phyloP scores from a whole-genome alignment of 305 asterid species.

The Plantago coronopus region DNA sequence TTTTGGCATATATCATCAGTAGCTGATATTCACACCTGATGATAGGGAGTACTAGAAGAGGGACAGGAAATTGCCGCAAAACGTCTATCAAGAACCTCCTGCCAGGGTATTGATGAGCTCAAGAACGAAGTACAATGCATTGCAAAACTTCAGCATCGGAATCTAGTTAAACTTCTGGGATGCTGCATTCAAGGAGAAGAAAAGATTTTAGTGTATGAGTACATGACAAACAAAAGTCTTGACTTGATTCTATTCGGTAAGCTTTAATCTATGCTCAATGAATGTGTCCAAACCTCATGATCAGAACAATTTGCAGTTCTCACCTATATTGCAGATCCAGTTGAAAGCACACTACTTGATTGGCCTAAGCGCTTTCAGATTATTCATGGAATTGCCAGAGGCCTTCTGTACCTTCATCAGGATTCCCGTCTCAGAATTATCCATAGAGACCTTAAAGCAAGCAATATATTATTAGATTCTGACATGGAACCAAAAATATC shows the following conservation, averaged over 20 bases:
- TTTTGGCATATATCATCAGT: too few species aligned
- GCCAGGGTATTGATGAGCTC: conserved; percentile 30
- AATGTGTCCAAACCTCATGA: too few species aligned
- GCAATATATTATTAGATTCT: conserved; percentile 40
- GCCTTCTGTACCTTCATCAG: conserved; percentile 53
- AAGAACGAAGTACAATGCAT: conserved; percentile 42
- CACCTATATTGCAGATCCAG: conserved; percentile 28
- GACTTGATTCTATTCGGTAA: conserved; percentile 33
- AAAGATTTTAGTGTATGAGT: conserved; percentile 45
- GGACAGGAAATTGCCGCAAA: conserved; percentile 28
- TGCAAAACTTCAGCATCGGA: conserved; percentile 57
- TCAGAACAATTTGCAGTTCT: not conserved
- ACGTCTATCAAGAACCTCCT: conserved; percentile 20
- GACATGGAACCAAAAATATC: conserved; percentile 51
- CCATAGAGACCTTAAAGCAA: conserved; percentile 53
- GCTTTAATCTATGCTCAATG: not conserved
- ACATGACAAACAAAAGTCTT: conserved; percentile 40
- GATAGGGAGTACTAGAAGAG: conserved; percentile 20
- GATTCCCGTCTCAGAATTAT: conserved; percentile 47
- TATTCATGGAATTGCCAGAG: conserved; percentile 43
- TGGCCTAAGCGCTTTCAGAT: conserved; percentile 45
- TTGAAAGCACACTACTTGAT: conserved; percentile 25
- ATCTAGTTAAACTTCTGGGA: conserved; percentile 59
- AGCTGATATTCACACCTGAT: conserved; percentile 8
- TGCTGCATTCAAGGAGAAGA: conserved; percentile 52